These are phyloP conservation scores for Escovopsis weberi DNA, from an alignment of 2,329 filamentous ascomycete genomes.

Conservation along the genomic window DNA sequence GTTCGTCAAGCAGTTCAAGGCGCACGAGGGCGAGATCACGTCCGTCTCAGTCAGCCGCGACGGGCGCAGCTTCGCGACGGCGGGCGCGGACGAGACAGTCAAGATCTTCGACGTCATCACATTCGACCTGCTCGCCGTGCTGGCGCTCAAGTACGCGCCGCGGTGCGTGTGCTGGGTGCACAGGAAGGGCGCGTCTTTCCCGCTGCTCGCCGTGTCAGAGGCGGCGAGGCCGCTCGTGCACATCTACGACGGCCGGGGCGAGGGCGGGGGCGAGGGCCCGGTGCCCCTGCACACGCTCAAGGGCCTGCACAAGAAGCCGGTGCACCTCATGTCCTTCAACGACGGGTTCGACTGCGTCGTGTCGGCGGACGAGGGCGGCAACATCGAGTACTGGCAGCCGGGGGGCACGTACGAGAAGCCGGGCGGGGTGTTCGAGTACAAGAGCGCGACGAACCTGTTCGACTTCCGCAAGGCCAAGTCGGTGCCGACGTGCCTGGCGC, in stretches of 20 bases:
- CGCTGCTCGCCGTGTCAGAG: constrained; percentile 71
- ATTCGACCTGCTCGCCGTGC: constrained; percentile 73
- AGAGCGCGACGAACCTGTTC: constrained; percentile 86
- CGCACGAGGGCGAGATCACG: constrained; percentile 72
- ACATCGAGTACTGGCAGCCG: constrained; percentile 94
- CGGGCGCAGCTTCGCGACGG: constrained; percentile 85
- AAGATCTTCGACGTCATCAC: constrained; percentile 76
- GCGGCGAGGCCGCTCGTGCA: constrained; percentile 57
- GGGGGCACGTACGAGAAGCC: constrained; percentile 76
- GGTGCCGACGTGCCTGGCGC: constrained; percentile 62
- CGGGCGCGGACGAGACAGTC: constrained; percentile 61
- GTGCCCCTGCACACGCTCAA: constrained; percentile 64
- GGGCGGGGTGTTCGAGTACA: constrained; percentile 79
- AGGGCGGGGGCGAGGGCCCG: constrained; percentile 39
- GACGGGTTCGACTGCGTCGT: constrained; percentile 78
- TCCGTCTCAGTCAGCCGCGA: constrained; percentile 78
- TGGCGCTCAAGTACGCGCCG: constrained; percentile 62
- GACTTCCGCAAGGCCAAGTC: constrained; percentile 96
- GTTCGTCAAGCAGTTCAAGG: constrained; percentile 95
- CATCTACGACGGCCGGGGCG: constrained; percentile 76
- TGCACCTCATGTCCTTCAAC: constrained; percentile 82
- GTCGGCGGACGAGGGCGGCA: constrained; percentile 76
- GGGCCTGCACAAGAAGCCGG: constrained; percentile 65
- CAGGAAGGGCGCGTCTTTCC: constrained; percentile 70
- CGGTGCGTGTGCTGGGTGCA: constrained; percentile 88